phyloP scores from a whole-genome alignment of 2,329 filamentous ascomycete genomes.

The Escovopsis sp. region DNA sequence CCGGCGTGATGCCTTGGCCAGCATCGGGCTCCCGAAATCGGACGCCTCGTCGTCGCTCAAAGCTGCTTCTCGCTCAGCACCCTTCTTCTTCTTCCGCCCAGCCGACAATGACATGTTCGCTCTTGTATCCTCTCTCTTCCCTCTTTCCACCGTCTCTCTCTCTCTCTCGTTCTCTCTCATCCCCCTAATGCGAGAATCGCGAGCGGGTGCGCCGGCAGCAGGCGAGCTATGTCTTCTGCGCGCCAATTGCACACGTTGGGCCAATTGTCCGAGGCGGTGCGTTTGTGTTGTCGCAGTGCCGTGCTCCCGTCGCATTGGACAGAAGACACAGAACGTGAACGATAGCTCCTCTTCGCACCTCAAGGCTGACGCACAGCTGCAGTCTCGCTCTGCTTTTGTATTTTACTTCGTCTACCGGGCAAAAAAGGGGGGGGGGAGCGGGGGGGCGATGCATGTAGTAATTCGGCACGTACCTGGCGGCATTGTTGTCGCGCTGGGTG shows the following conservation, averaged over 20 bases:
- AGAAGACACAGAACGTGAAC: background rate
- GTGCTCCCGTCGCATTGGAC: background rate
- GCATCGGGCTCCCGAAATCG: constrained; percentile 15
- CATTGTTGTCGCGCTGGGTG: constrained; percentile 1
- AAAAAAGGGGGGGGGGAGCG: background rate
- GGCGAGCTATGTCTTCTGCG: background rate
- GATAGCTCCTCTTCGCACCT: too few relatives aligned
- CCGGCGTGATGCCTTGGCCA: constrained; percentile 12
- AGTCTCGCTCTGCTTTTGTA: background rate
- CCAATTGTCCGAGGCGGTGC: background rate
- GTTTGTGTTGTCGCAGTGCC: background rate
- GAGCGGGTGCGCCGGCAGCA: background rate
- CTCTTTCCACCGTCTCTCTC: too few relatives aligned
- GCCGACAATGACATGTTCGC: too few relatives aligned
- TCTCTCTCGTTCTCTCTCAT: too few relatives aligned
- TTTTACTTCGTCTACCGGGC: background rate
- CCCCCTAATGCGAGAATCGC: background rate
- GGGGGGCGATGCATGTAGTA: background rate
- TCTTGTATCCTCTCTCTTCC: too few relatives aligned
- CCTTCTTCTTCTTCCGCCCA: background rate
- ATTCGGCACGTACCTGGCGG: constrained; percentile 6
- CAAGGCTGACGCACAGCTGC: too few relatives aligned
- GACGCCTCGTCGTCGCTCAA: constrained; percentile 23
- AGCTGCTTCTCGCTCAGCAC: constrained; percentile 15
- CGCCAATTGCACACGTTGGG: too few relatives aligned